Evolutionary conservation across 1,284 basidiomycete genomes (phyloP), one percentile per base, ranked within the genome.

Genomic region (Peniophora sp.): DNA sequence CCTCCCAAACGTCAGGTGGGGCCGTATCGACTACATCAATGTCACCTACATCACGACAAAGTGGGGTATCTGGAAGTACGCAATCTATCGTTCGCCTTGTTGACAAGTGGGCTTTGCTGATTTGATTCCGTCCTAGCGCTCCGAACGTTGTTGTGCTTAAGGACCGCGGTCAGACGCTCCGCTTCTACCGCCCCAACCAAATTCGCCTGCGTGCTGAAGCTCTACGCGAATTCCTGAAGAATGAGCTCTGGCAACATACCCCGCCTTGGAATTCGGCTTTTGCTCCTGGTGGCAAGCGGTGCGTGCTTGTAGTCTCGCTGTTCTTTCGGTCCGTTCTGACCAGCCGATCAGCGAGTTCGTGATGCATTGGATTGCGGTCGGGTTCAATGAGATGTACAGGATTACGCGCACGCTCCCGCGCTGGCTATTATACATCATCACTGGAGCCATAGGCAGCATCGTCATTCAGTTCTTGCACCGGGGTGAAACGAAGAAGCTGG

Each of bases 11-110:
- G 77, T 91, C 47, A 79, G 77, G 49, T 91, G 84, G 76, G 88
- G 78, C 47, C 80, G 88, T 52, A 81, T 91, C 52, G 86, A 91
- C 68, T 91, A 91, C 63, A 67, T 89, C 56, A 82, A 85, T 54
- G 88, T 90, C 54, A 91, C 88, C 2, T 68, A 72, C 49, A 64
- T 91, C 56, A 91, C 88, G 42, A 89, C 87, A 3, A 87, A 85
- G 61, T 91, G 88, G 88, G 72, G 62, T 39, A 65, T 91, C 48
- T 91, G 88, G 88, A 76, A 78, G 88, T 89, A 62, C 55, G 83
- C 58, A 18, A 32, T 17, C 50, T 37, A 14, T 39, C 11, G 23
- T 42, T 22, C 52, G 27, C 32, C 37, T 51, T 8, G 11, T 46
- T 43, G 39, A 39, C 27, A 48, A 51, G 9, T 58, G 20, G 27